Conservation (phyloP, 768 basidiomycete species). For the Paxillus involutus region DNA sequence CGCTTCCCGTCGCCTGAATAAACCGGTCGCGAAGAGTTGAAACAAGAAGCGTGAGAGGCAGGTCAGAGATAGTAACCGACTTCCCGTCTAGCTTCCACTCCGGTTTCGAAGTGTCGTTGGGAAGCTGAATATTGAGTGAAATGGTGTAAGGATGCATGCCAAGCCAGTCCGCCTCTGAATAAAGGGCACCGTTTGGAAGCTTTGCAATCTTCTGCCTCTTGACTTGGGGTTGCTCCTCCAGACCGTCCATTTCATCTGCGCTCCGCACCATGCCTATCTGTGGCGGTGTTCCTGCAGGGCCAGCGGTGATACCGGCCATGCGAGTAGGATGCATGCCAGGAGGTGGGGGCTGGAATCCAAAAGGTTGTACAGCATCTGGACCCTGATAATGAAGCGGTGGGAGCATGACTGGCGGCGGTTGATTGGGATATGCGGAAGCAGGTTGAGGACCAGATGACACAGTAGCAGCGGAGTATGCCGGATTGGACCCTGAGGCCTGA, state of each 20-base stretch:
- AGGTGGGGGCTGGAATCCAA: conserved; percentile 74
- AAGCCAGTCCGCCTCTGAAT: conserved; percentile 90
- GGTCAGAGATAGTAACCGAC: conserved; percentile 72
- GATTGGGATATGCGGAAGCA: conserved; percentile 62
- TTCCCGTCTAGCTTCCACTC: conserved; percentile 93
- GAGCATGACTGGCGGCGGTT: conserved; percentile 72
- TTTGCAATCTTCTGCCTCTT: conserved; percentile 89
- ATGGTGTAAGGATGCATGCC: conserved; percentile 91
- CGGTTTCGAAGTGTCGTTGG: conserved; percentile 76
- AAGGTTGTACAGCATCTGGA: conserved; percentile 71
- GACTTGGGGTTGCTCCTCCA: conserved; percentile 71
- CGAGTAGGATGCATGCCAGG: conserved; percentile 70
- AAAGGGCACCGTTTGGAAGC: conserved; percentile 78
- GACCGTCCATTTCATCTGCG: conserved; percentile 80
- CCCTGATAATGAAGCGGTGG: conserved; percentile 87
- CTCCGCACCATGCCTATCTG: conserved; percentile 74
- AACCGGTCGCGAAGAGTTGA: conserved; percentile 91
- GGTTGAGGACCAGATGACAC: conserved; percentile 93
- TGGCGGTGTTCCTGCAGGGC: conserved; percentile 39
- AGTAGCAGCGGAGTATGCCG: conserved; percentile 78
- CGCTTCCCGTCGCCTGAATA: conserved; percentile 71
- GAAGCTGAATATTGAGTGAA: conserved; percentile 81
- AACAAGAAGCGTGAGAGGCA: conserved; percentile 82
- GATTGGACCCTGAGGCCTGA: conserved; percentile 42
- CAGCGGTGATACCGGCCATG: conserved; percentile 58